Conservation (phyloP, 805 yeast genomes). For the Saturnispora quitensis region DNA sequence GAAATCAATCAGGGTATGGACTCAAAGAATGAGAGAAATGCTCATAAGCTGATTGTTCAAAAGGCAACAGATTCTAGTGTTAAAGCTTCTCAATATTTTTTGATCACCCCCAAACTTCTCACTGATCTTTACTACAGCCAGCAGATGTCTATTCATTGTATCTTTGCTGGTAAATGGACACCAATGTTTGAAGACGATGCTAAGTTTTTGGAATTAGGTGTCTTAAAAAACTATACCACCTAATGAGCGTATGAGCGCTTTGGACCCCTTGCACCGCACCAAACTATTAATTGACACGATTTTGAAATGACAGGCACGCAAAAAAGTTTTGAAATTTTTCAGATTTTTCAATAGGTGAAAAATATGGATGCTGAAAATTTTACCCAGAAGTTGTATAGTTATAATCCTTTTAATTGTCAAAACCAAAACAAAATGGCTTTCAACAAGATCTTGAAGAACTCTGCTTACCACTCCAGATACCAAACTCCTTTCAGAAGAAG, state of each 20-base stretch:
- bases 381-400: neutral
- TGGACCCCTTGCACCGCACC: slow-evolving; percentile 5
- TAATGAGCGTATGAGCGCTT: neutral
- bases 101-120: slow-evolving; percentile 86
- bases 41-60: slow-evolving; percentile 77
- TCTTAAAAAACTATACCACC: slow-evolving; percentile 18
- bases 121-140: slow-evolving; percentile 69
- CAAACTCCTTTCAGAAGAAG: slow-evolving; percentile 99
- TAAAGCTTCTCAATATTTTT: slow-evolving; percentile 63
- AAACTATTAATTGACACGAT: neutral
- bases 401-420: slow-evolving; percentile 3
- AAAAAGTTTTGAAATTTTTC: neutral
- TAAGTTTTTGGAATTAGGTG: slow-evolving; percentile 25
- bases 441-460: slow-evolving; percentile 28
- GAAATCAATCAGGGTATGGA: slow-evolving; percentile 99
- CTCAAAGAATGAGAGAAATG: slow-evolving; percentile 77
- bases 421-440: slow-evolving; percentile 8
- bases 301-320: slow-evolving; percentile 6
- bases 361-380: neutral
- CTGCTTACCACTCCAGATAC: slow-evolving; percentile 98
- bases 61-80: slow-evolving; percentile 51
- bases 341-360: neutral
- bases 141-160: slow-evolving; percentile 79
- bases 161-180: slow-evolving; percentile 43
- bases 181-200: slow-evolving; percentile 16